Conservation (phyloP, 2,329 filamentous ascomycete genomes). For the Aspergillaceae sp. region DNA sequence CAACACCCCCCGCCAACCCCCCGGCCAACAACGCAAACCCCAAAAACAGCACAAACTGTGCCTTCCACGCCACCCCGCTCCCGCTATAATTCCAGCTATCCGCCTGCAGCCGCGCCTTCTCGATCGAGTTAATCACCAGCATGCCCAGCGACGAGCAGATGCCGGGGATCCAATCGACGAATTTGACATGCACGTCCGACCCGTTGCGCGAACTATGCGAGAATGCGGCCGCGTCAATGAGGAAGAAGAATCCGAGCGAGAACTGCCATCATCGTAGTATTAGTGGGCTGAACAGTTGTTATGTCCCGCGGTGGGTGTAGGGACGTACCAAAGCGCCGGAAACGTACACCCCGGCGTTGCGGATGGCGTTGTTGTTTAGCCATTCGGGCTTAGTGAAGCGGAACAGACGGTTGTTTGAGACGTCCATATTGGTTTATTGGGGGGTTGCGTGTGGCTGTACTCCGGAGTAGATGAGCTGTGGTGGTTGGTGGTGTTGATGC, state of each 20-base stretch:
- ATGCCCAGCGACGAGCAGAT: conserved; percentile 63
- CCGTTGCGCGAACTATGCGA: conserved; percentile 55
- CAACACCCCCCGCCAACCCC: conserved; percentile 57
- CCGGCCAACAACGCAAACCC: conserved; percentile 62
- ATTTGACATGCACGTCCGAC: conserved; percentile 56
- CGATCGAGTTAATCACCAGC: conserved; percentile 65
- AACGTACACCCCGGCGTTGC: conserved; percentile 57
- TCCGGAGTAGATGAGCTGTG: background rate
- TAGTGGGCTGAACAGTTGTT: background rate
- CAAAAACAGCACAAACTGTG: conserved; percentile 58
- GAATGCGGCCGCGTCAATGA: conserved; percentile 58
- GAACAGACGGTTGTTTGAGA: conserved; percentile 51
- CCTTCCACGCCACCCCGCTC: conserved; percentile 62
- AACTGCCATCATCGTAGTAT: conserved; percentile 41
- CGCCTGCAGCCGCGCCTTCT: conserved; percentile 56
- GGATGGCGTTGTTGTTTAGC: conserved; percentile 56
- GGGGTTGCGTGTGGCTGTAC: background rate
- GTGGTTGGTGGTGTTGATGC: background rate
- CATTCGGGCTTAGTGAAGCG: conserved; percentile 59
- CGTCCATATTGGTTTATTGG: conserved; percentile 23
- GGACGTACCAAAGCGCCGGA: conserved; percentile 55
- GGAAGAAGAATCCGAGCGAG: conserved; percentile 60
- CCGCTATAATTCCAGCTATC: conserved; percentile 59
- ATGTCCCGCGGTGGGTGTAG: conserved; percentile 2
- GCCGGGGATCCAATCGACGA: conserved; percentile 63